These are phyloP conservation scores for Vickermania spadyakhi DNA, from an alignment of 208 protist species.

Conservation along the genomic window DNA sequence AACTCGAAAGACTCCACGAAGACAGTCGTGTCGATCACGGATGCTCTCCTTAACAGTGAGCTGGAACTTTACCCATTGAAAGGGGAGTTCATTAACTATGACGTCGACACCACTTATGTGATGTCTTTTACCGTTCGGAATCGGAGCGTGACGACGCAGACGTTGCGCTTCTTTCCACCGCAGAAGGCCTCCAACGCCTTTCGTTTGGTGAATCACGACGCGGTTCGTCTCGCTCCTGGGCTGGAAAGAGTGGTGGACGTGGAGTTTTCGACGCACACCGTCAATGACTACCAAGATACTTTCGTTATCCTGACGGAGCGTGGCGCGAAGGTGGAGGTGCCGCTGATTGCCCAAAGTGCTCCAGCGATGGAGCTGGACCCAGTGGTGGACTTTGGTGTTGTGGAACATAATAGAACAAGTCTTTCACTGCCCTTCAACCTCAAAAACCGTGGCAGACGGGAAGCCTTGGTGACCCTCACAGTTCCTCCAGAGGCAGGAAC, in stretches of 20 bases:
- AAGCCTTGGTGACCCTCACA: conserved; percentile 26
- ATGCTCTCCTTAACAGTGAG: not conserved
- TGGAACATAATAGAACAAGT: conserved; percentile 37
- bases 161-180: conserved; percentile 69
- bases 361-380: conserved; percentile 53
- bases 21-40: too few species aligned
- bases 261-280: conserved; percentile 69
- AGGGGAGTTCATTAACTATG: conserved; percentile 81
- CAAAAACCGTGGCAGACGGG: conserved; percentile 61
- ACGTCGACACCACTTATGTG: conserved; percentile 80
- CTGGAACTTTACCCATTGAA: conserved; percentile 34
- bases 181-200: conserved; percentile 37
- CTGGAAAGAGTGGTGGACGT: conserved; percentile 66
- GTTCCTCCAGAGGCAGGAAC: conserved; percentile 1
- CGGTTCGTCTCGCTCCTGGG: conserved; percentile 62
- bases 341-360: conserved; percentile 44
- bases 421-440: conserved; percentile 34
- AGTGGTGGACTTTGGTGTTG: conserved; percentile 53
- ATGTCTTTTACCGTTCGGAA: conserved; percentile 81
- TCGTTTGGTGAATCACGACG: conserved; percentile 47
- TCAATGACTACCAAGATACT: conserved; percentile 61
- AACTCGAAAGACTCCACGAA: too few species aligned
- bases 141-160: conserved; percentile 35
- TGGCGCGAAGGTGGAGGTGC: conserved; percentile 48
- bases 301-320: conserved; percentile 65